A percentile compares a stretch with the other conserved stretches of the same genome.
phyloP scores from a whole-genome alignment of 352 stramenopile species.

The Globisporangium paroecandrum region DNA sequence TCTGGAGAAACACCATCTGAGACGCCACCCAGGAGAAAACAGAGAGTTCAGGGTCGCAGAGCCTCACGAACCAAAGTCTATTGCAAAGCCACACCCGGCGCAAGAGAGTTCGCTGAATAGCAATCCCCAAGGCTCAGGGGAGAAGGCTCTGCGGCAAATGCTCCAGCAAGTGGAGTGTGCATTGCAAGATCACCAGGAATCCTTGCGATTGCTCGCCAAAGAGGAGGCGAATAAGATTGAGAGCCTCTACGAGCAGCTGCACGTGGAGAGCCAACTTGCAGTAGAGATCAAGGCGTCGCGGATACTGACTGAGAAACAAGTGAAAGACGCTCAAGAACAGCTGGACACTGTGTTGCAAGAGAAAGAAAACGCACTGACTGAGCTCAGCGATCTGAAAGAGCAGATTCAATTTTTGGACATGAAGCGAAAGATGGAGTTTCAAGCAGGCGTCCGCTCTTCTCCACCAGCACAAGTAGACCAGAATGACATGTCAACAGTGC shows the following conservation, averaged over 20 bases:
- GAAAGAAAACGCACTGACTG: slow-evolving; percentile 31
- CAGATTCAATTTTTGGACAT: slow-evolving; percentile 48
- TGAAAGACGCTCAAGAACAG: slow-evolving; percentile 27
- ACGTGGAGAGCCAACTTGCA: slow-evolving; percentile 39
- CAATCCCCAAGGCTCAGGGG: background rate
- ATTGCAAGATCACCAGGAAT: slow-evolving; percentile 46
- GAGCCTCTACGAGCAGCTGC: slow-evolving; percentile 51
- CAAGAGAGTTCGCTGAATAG: slow-evolving; percentile 9
- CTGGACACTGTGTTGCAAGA: slow-evolving; percentile 34
- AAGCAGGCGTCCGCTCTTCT: slow-evolving; percentile 4
- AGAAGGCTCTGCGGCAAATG: slow-evolving; percentile 43
- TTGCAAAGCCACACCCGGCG: slow-evolving; percentile 2
- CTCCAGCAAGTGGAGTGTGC: slow-evolving; percentile 43
- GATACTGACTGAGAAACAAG: slow-evolving; percentile 25
- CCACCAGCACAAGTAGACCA: background rate
- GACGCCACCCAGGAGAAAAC: slow-evolving; percentile 39
- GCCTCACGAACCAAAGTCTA: background rate
- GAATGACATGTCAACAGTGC: slow-evolving; percentile 16
- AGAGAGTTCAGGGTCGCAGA: slow-evolving; percentile 14
- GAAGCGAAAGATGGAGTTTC: slow-evolving; percentile 45
- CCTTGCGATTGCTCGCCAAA: slow-evolving; percentile 40
- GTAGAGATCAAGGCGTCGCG: slow-evolving; percentile 41
- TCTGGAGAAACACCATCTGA: slow-evolving; percentile 58
- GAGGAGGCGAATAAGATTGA: slow-evolving; percentile 46
- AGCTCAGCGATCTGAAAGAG: slow-evolving; percentile 45